Conservation (phyloP, 345 rosid genomes). For the Gossypium herbaceum region DNA sequence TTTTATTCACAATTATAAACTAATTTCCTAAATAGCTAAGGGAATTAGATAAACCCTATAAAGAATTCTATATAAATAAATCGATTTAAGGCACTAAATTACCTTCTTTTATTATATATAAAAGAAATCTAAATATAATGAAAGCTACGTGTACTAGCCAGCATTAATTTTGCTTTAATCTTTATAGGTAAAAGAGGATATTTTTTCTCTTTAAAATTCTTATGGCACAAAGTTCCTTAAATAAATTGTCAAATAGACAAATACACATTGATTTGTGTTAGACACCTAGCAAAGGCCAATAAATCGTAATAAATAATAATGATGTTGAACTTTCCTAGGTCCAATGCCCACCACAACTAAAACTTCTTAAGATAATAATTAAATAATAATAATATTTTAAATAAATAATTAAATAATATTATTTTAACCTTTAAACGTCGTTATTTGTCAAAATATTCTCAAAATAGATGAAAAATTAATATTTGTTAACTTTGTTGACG, state of each 20-base stretch:
- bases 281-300: background rate
- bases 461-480: no score
- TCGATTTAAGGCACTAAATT: no score
- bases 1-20: no score
- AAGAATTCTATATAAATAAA: no score
- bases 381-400: no score
- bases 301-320: background rate
- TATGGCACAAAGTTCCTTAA: background rate
- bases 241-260: background rate
- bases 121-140: background rate
- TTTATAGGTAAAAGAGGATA: background rate
- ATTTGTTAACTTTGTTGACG: rapidly evolving
- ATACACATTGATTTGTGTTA: background rate
- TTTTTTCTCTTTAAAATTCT: background rate
- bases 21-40: no score
- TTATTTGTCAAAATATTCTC: rapidly evolving
- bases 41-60: no score
- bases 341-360: background rate
- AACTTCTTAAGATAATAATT: no score
- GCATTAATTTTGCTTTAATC: background rate
- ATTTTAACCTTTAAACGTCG: no score
- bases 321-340: conserved; percentile 6
- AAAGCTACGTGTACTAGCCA: background rate
- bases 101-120: no score
- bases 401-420: background rate